Evolutionary conservation across 345 rosid genomes (phyloP).

Genomic region (Geranium rotundifolium): DNA sequence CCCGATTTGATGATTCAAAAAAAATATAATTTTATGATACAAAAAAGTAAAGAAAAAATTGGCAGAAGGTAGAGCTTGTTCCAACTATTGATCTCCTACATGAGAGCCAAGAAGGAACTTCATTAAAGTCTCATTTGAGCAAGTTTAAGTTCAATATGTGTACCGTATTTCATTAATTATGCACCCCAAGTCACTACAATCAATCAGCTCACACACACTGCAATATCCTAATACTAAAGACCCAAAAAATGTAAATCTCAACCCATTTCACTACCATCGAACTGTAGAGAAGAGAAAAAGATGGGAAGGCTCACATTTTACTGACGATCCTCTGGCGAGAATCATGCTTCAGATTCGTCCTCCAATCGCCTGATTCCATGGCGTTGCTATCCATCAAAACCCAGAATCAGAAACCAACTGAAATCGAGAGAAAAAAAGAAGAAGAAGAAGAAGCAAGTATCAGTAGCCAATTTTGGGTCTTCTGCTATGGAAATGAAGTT

Average conservation of each 20-base stretch:
- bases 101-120: background rate
- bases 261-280: background rate
- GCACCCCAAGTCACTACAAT: no score
- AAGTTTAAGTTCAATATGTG: background rate
- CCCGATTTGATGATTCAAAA: no score
- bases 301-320: conserved; percentile 39
- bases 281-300: no score
- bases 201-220: background rate
- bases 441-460: no score
- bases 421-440: no score
- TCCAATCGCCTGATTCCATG: conserved; percentile 50
- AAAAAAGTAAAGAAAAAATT: no score
- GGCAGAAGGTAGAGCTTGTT: background rate
- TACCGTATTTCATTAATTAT: no score
- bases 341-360: conserved; percentile 32
- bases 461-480: no score
- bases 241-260: background rate
- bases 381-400: conserved; percentile 24
- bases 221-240: background rate
- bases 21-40: no score
- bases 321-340: conserved; percentile 36
- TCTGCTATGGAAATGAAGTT: no score
- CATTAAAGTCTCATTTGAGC: background rate
- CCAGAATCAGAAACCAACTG: no score
- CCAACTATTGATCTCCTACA: background rate